These are phyloP conservation scores for Fraxinus cuspidata DNA, from an alignment of 257 asterid genomes.

Conservation along the genomic window DNA sequence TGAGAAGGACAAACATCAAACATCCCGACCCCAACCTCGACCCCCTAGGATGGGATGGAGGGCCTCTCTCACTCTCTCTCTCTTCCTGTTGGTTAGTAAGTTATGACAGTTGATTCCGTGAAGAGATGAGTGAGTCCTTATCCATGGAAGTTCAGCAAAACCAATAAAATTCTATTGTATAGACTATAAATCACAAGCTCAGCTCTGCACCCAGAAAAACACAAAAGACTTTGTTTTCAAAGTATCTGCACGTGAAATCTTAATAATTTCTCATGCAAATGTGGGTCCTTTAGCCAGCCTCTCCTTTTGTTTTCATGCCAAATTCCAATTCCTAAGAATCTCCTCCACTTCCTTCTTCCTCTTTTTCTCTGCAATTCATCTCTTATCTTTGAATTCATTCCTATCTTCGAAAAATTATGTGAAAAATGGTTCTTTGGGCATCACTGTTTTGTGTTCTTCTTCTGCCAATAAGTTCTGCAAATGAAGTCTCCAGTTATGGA, in stretches of 20 bases:
- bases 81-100: slow-evolving; percentile 37
- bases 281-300: slow-evolving; percentile 78
- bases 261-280: slow-evolving; percentile 93
- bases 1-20: slow-evolving; percentile 20
- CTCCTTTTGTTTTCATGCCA: slow-evolving; percentile 69
- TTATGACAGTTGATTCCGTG: slow-evolving; percentile 65
- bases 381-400: slow-evolving; percentile 1
- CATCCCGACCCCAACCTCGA: not conserved
- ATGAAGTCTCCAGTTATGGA: slow-evolving; percentile 34
- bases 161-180: slow-evolving; percentile 17
- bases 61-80: not conserved
- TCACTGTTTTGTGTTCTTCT: slow-evolving; percentile 26
- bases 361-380: slow-evolving; percentile 6
- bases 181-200: slow-evolving; percentile 1
- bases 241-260: slow-evolving; percentile 77
- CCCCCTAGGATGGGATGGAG: not conserved
- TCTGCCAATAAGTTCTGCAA: slow-evolving; percentile 17
- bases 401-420: not conserved
- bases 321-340: slow-evolving; percentile 65
- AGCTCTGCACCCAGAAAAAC: not conserved
- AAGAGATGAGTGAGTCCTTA: slow-evolving; percentile 41
- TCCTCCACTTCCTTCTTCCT: slow-evolving; percentile 27
- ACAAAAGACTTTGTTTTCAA: not conserved
- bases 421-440: slow-evolving; percentile 20
- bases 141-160: slow-evolving; percentile 37